Conservation (phyloP, 768 basidiomycete genomes). For the Cytidiella melzeri region DNA sequence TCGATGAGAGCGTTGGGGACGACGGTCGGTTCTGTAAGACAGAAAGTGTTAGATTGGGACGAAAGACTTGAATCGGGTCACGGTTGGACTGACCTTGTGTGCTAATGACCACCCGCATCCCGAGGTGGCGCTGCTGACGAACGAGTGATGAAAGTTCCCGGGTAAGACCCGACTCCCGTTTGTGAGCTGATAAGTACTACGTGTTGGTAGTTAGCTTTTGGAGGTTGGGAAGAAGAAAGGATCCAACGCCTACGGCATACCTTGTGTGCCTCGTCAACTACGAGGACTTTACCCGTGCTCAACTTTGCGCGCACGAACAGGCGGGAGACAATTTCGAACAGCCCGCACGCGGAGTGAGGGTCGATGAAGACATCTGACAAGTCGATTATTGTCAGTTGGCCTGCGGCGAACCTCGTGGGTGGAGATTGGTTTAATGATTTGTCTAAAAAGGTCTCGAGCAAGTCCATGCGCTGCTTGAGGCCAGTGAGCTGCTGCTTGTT, state of each 20-base stretch:
- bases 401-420: constrained; percentile 41
- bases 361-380: constrained; percentile 73
- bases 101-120: constrained; percentile 67
- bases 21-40: constrained; percentile 57
- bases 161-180: constrained; percentile 46
- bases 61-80: not conserved
- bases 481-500: constrained; percentile 13
- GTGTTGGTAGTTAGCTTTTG: not conserved
- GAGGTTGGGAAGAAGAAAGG: not conserved
- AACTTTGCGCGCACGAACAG: constrained; percentile 58
- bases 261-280: constrained; percentile 76
- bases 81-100: constrained; percentile 44
- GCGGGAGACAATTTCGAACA: constrained; percentile 66
- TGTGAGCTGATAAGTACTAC: constrained; percentile 57
- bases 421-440: constrained; percentile 13
- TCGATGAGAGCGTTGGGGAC: constrained; percentile 64
- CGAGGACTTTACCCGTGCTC: constrained; percentile 57
- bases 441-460: constrained; percentile 55
- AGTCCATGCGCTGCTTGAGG: constrained; percentile 47
- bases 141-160: constrained; percentile 51
- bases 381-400: constrained; percentile 63
- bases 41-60: not conserved
- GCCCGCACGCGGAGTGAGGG: constrained; percentile 53
- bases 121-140: constrained; percentile 65
- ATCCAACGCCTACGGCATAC: constrained; percentile 26